phyloP scores from a whole-genome alignment of 2,329 filamentous ascomycete species.

The Fusarium nematophilum region DNA sequence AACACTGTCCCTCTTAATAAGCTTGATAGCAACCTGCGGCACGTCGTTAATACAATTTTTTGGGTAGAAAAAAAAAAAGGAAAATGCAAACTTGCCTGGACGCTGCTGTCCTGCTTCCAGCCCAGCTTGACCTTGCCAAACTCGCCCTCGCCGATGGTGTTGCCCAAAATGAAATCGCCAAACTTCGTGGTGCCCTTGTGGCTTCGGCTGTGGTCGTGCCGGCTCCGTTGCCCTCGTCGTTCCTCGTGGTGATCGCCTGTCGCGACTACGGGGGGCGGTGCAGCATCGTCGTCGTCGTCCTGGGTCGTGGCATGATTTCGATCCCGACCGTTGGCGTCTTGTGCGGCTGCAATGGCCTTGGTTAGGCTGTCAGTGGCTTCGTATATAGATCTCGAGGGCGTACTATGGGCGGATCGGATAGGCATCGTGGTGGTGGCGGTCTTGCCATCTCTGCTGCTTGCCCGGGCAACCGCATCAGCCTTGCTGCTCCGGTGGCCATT shows the following conservation, averaged over 20 bases:
- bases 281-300: slow-evolving; percentile 55
- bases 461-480: slow-evolving; percentile 53
- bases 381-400: slow-evolving; percentile 68
- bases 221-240: slow-evolving; percentile 63
- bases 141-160: slow-evolving; percentile 96
- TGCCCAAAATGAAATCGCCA: slow-evolving; percentile 94
- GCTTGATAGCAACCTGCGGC: slow-evolving; percentile 89
- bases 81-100: slow-evolving; percentile 66
- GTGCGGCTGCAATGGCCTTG: slow-evolving; percentile 67
- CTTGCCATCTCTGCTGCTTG: slow-evolving; percentile 55
- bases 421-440: slow-evolving; percentile 55
- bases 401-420: slow-evolving; percentile 57
- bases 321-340: slow-evolving; percentile 47
- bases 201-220: slow-evolving; percentile 66
- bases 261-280: slow-evolving; percentile 57
- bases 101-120: slow-evolving; percentile 95
- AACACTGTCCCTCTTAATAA: slow-evolving; percentile 91
- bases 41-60: slow-evolving; percentile 22
- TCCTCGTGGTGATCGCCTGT: slow-evolving; percentile 59
- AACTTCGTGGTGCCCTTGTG: slow-evolving; percentile 83
- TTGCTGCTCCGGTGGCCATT: slow-evolving; percentile 47
- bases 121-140: slow-evolving; percentile 99
- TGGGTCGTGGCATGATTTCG: slow-evolving; percentile 41
- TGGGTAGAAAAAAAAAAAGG: background rate
- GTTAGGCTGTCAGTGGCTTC: slow-evolving; percentile 85